Conservation (phyloP, 2,329 filamentous ascomycete species). For the Trichoderma cornu-damae region DNA sequence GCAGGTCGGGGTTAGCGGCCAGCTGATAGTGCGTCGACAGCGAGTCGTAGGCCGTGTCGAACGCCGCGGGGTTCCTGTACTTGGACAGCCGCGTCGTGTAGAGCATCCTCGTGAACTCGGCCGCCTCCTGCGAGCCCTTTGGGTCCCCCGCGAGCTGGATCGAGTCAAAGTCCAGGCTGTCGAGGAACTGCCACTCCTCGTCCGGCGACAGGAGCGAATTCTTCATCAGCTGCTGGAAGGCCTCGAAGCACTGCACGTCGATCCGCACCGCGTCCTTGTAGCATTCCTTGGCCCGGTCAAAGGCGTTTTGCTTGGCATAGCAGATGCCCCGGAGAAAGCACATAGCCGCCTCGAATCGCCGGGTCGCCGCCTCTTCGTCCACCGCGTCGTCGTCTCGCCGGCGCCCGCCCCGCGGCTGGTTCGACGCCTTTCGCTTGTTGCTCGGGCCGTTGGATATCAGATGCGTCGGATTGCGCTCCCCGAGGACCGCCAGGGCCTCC, state of each 20-base stretch:
- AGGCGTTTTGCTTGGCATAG: slow-evolving; percentile 94
- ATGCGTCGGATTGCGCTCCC: slow-evolving; percentile 90
- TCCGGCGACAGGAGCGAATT: slow-evolving; percentile 86
- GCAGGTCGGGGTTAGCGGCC: slow-evolving; percentile 77
- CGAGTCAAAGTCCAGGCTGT: slow-evolving; percentile 84
- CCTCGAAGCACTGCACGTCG: slow-evolving; percentile 96
- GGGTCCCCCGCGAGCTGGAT: slow-evolving; percentile 62
- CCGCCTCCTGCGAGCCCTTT: slow-evolving; percentile 64
- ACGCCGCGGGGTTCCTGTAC: slow-evolving; percentile 79
- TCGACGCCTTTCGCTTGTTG: slow-evolving; percentile 35
- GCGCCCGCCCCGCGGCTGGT: slow-evolving; percentile 32
- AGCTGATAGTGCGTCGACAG: slow-evolving; percentile 92
- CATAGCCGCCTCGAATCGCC: slow-evolving; percentile 94
- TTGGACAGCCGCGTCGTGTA: slow-evolving; percentile 95
- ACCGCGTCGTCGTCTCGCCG: slow-evolving; percentile 37
- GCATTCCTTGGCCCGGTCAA: slow-evolving; percentile 94
- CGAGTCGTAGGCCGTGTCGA: slow-evolving; percentile 81
- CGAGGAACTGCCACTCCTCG: slow-evolving; percentile 85
- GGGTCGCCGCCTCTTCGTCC: slow-evolving; percentile 65
- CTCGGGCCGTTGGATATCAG: slow-evolving; percentile 58
- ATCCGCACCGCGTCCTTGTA: slow-evolving; percentile 97
- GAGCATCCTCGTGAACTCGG: slow-evolving; percentile 90
- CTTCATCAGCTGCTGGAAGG: slow-evolving; percentile 95
- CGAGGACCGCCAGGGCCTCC: slow-evolving; percentile 78
- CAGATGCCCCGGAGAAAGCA: slow-evolving; percentile 91